phyloP scores from a whole-genome alignment of 345 rosid species.

The Gossypium bickii region DNA sequence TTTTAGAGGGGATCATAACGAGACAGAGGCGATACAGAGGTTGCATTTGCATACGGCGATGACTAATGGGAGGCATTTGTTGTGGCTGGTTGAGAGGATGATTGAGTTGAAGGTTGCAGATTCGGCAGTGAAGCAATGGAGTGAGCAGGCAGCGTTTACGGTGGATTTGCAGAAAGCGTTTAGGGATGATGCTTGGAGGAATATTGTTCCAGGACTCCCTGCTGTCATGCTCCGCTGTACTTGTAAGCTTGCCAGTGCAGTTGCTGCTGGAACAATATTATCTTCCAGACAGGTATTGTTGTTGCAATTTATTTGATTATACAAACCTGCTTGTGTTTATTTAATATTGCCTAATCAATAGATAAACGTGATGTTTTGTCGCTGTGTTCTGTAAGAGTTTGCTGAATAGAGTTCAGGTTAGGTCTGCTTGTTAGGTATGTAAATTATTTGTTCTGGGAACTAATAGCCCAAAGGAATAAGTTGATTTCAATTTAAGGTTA shows the following conservation, averaged over 20 bases:
- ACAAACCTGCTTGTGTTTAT: background rate
- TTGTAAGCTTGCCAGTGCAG: conserved; percentile 52
- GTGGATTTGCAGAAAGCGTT: conserved; percentile 61
- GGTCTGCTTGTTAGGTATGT: background rate
- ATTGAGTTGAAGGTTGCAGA: conserved; percentile 67
- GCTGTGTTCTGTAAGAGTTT: background rate
- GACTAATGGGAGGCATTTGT: conserved; percentile 54
- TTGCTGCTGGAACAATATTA: conserved; percentile 50
- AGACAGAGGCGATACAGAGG: conserved; percentile 72
- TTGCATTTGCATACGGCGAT: conserved; percentile 56
- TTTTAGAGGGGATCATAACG: conserved; percentile 57
- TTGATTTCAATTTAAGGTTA: background rate
- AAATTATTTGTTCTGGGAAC: background rate
- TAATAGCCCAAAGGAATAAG: background rate
- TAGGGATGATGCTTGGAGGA: conserved; percentile 59
- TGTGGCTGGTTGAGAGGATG: conserved; percentile 75
- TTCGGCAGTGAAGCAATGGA: conserved; percentile 58
- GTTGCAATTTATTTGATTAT: background rate
- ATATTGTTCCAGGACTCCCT: conserved; percentile 63
- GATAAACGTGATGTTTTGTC: background rate
- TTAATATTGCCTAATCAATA: background rate
- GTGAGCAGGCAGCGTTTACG: conserved; percentile 53
- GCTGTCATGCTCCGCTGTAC: conserved; percentile 49
- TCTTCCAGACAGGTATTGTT: conserved; percentile 52
- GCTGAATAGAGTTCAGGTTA: background rate